Evolutionary conservation across 208 protist genomes (phyloP).

Genomic region (Trypanosoma avium): DNA sequence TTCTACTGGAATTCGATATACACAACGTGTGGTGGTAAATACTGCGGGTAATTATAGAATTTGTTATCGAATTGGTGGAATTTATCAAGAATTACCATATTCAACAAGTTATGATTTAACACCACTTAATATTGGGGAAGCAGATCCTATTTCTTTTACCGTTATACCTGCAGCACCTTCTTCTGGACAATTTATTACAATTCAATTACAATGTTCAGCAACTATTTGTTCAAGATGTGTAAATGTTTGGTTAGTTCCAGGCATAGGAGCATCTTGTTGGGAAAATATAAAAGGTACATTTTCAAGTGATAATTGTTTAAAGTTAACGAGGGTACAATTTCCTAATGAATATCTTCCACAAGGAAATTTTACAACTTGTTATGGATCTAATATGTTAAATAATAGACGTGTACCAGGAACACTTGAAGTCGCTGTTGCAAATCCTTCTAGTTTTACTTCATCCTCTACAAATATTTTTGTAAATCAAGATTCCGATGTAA

Average conservation of each 20-base stretch:
- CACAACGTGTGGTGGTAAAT: slow-evolving; percentile 61
- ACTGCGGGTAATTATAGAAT: slow-evolving; percentile 69
- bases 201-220: slow-evolving; percentile 50
- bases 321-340: slow-evolving; percentile 59
- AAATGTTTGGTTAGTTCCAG: slow-evolving; percentile 62
- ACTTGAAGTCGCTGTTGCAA: slow-evolving; percentile 55
- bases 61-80: slow-evolving; percentile 59
- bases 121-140: slow-evolving; percentile 32
- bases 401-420: slow-evolving; percentile 62
- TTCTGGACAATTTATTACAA: slow-evolving; percentile 63
- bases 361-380: slow-evolving; percentile 83
- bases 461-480: slow-evolving; percentile 50
- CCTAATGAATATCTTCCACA: slow-evolving; percentile 57
- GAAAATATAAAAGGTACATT: slow-evolving; percentile 28
- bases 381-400: slow-evolving; percentile 35
- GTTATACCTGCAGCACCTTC: slow-evolving; percentile 48
- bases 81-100: slow-evolving; percentile 56
- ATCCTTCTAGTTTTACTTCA: slow-evolving; percentile 57
- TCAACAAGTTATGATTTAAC: slow-evolving; percentile 32
- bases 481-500: slow-evolving; percentile 73
- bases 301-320: slow-evolving; percentile 61
- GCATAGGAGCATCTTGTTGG: slow-evolving; percentile 74
- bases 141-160: slow-evolving; percentile 48
- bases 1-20: slow-evolving; percentile 32
- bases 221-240: slow-evolving; percentile 53